Percentiles rank a stretch among this genome's conserved stretches.
phyloP scores from a whole-genome alignment of 805 yeast genomes.

The Pichia deserticola region DNA sequence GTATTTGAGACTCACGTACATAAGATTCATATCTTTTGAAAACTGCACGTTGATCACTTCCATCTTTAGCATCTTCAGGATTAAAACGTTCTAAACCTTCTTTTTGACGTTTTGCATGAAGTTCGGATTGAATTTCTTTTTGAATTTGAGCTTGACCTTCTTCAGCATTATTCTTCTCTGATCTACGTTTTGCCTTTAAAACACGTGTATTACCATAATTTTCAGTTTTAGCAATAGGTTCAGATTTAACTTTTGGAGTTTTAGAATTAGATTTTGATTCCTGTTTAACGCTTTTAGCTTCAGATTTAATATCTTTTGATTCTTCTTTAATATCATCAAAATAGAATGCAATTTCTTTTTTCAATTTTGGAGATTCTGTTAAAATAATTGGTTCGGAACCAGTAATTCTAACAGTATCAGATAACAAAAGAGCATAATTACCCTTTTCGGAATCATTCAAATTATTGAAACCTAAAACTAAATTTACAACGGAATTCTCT shows the following conservation, averaged over 20 bases:
- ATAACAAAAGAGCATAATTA: constrained; percentile 61
- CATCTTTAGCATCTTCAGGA: constrained; percentile 65
- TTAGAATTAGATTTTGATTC: neutral
- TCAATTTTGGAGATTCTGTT: constrained; percentile 65
- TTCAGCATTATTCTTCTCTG: constrained; percentile 64
- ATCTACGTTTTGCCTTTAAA: constrained; percentile 69
- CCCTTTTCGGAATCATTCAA: constrained; percentile 47
- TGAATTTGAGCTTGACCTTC: constrained; percentile 76
- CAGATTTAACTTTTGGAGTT: neutral
- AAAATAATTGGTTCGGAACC: constrained; percentile 54
- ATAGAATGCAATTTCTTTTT: constrained; percentile 74
- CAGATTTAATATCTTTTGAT: constrained; percentile 14
- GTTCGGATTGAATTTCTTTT: constrained; percentile 71
- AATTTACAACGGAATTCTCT: constrained; percentile 67
- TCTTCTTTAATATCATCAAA: constrained; percentile 47
- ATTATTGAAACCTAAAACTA: constrained; percentile 71
- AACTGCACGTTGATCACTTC: constrained; percentile 55
- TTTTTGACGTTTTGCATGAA: constrained; percentile 79
- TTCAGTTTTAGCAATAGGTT: constrained; percentile 9
- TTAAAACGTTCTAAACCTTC: constrained; percentile 80
- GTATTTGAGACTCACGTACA: constrained; percentile 88
- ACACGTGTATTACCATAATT: constrained; percentile 48
- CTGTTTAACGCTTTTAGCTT: constrained; percentile 5
- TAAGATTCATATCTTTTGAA: constrained; percentile 93
- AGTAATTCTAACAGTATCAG: constrained; percentile 74